Evolutionary conservation across 768 basidiomycete species (phyloP).

Genomic region (Pisolithus microcarpus): DNA sequence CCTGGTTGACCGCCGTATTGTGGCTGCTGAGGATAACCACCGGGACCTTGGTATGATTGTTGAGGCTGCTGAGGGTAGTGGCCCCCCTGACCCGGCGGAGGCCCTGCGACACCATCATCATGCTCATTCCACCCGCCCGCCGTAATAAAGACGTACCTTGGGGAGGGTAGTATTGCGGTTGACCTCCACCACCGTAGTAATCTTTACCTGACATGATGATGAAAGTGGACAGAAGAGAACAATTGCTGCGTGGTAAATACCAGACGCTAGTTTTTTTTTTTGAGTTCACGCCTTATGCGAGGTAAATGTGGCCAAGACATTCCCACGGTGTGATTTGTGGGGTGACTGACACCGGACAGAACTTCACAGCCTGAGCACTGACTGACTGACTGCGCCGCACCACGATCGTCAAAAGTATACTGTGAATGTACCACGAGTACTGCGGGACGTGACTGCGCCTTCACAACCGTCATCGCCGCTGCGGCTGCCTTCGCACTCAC

Average conservation of each 20-base stretch:
- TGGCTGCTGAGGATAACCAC: conserved; percentile 29
- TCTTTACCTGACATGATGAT: conserved; percentile 64
- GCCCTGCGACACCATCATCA: conserved; percentile 26
- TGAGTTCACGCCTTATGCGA: not conserved
- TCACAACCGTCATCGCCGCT: no score
- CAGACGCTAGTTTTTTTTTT: conserved; percentile 4
- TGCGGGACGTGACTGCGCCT: no score
- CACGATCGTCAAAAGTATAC: no score
- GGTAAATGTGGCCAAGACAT: not conserved
- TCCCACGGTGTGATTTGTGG: not conserved
- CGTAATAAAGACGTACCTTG: conserved; percentile 30
- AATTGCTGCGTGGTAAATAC: not conserved
- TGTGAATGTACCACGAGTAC: no score
- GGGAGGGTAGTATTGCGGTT: conserved; percentile 51
- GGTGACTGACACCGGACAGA: not conserved
- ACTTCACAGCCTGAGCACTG: not conserved
- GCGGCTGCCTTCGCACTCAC: no score
- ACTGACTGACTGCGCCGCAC: not conserved
- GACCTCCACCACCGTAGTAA: conserved; percentile 52
- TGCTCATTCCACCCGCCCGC: not conserved
- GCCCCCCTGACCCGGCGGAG: conserved; percentile 57
- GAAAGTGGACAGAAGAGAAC: conserved; percentile 9
- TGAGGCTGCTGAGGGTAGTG: conserved; percentile 73
- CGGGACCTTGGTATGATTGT: conserved; percentile 56
- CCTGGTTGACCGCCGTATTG: conserved; percentile 31